These are phyloP conservation scores for Pseudognaphalium luteoalbum DNA, from an alignment of 129 eudicot genomes.

Conservation along the genomic window DNA sequence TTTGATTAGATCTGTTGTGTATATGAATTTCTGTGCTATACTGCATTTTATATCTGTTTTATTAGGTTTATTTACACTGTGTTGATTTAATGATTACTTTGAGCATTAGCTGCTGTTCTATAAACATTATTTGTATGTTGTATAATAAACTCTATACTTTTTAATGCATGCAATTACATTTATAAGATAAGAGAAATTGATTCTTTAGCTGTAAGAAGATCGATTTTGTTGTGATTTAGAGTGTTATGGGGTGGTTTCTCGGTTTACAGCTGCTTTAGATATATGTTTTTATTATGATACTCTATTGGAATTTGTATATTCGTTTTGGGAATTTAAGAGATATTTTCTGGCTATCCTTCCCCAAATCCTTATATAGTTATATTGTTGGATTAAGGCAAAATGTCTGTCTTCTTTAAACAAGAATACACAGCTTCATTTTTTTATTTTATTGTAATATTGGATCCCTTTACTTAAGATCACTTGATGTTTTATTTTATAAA, in stretches of 20 bases:
- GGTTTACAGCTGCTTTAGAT: background rate
- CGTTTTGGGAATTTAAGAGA: background rate
- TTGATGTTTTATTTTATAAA: background rate
- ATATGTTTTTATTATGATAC: background rate
- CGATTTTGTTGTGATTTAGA: background rate
- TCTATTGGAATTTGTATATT: too few relatives aligned
- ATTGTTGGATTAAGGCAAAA: background rate
- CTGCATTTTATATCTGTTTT: background rate
- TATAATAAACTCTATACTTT: too few relatives aligned
- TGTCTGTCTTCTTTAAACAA: background rate
- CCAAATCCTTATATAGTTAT: background rate
- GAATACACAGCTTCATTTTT: background rate
- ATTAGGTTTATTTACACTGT: too few relatives aligned
- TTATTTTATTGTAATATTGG: too few relatives aligned
- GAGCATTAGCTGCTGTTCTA: too few relatives aligned
- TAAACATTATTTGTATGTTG: too few relatives aligned
- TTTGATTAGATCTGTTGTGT: slow-evolving; percentile 24
- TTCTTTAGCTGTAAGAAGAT: too few relatives aligned
- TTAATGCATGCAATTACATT: too few relatives aligned
- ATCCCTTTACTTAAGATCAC: slow-evolving; percentile 3
- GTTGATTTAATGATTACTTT: too few relatives aligned
- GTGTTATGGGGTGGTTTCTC: background rate
- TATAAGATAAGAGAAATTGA: too few relatives aligned
- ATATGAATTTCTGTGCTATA: slow-evolving; percentile 2
- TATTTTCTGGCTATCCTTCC: slow-evolving; percentile 4